phyloP scores from a whole-genome alignment of 176 grass and related monocot species.

The Bothriochloa decipiens region DNA sequence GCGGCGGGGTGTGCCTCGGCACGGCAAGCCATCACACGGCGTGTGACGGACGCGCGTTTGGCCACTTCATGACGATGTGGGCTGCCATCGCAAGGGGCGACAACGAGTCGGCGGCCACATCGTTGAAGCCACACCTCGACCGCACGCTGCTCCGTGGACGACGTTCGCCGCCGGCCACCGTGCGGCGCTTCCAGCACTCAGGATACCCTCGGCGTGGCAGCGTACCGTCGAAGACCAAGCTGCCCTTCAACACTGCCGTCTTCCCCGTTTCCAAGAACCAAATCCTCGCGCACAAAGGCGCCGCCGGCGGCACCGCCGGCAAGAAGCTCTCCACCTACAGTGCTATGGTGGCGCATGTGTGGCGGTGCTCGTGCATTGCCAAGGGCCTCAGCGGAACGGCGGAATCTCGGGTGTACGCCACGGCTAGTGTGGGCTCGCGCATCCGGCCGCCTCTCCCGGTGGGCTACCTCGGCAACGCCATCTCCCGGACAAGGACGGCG shows the following conservation, averaged over 20 bases:
- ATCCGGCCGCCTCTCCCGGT: conserved; percentile 34
- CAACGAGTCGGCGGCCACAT: not conserved
- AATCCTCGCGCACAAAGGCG: conserved; percentile 36
- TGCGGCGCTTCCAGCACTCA: conserved; percentile 38
- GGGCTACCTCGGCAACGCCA: conserved; percentile 51
- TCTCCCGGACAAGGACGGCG: too few species aligned
- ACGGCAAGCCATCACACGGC: conserved; percentile 49
- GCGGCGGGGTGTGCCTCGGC: conserved; percentile 51
- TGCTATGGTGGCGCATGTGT: conserved; percentile 16
- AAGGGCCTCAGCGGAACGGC: not conserved
- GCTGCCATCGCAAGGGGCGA: conserved; percentile 14
- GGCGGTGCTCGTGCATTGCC: conserved; percentile 20
- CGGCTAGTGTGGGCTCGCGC: conserved; percentile 10
- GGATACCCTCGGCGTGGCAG: conserved; percentile 27
- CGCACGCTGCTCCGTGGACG: conserved; percentile 43
- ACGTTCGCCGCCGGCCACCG: conserved; percentile 20
- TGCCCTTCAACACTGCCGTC: conserved; percentile 21
- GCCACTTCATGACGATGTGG: too few species aligned
- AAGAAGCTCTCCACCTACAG: conserved; percentile 36
- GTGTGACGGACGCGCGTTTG: too few species aligned
- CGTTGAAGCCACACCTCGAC: conserved; percentile 38
- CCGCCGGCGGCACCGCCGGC: not conserved
- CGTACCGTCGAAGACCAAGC: not conserved
- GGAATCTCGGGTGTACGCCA: not conserved
- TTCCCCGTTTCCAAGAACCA: conserved; percentile 44